Evolutionary conservation across 768 basidiomycete species (phyloP).

Genomic region (Auriculariales sp.): DNA sequence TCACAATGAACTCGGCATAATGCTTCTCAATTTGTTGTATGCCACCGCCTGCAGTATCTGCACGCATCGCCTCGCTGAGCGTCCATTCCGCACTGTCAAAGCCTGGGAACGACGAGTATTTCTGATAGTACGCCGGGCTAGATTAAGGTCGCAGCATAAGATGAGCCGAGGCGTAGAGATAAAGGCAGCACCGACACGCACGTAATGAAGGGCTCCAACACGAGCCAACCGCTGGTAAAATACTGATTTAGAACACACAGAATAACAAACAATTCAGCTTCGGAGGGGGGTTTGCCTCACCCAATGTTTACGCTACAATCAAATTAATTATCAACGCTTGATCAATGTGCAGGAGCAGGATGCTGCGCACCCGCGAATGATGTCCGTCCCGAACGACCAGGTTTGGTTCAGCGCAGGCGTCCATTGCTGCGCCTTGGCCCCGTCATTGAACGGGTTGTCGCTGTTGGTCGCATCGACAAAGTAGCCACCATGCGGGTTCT

Average conservation of each 20-base stretch:
- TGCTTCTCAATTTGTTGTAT: slow-evolving; percentile 54
- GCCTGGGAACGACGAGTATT: slow-evolving; percentile 28
- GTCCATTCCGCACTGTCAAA: slow-evolving; percentile 45
- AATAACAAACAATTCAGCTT: not conserved
- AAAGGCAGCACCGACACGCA: no score
- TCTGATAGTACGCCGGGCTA: slow-evolving; percentile 40
- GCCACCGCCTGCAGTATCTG: slow-evolving; percentile 47
- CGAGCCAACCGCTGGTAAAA: slow-evolving; percentile 42
- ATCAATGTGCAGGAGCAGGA: not conserved
- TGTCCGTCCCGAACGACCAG: slow-evolving; percentile 57
- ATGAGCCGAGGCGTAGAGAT: no score
- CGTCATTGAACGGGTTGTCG: slow-evolving; percentile 60
- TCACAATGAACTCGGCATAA: slow-evolving; percentile 72
- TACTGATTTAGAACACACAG: not conserved
- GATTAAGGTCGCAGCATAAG: slow-evolving; percentile 13
- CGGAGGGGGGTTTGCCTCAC: slow-evolving; percentile 24
- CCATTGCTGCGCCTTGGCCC: slow-evolving; percentile 64
- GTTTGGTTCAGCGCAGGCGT: slow-evolving; percentile 61
- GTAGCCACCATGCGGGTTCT: slow-evolving; percentile 62
- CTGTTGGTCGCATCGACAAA: slow-evolving; percentile 68
- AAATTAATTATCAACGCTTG: not conserved
- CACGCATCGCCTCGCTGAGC: slow-evolving; percentile 48
- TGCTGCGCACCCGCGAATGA: slow-evolving; percentile 36
- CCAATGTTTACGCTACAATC: slow-evolving; percentile 67
- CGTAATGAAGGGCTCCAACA: slow-evolving; percentile 65